Evolutionary conservation across 495 filamentous ascomycete genomes (phyloP).

Genomic region (Penicillium macrosclerotiorum): DNA sequence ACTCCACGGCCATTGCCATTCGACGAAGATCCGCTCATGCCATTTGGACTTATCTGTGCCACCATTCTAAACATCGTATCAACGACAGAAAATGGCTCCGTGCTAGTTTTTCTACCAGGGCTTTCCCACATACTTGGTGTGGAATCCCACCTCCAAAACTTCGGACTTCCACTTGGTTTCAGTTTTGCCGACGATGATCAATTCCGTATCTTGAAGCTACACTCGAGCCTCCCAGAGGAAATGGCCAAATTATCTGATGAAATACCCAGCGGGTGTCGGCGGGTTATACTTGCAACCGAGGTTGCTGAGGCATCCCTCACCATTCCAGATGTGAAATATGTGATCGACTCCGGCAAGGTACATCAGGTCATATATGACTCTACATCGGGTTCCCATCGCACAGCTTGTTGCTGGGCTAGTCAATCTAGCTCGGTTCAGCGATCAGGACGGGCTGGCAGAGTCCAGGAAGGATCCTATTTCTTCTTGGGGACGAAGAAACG

Average conservation of each 20-base stretch:
- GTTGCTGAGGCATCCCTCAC: constrained; percentile 62
- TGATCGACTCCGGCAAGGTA: constrained; percentile 55
- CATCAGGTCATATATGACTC: constrained; percentile 52
- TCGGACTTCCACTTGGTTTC: constrained; percentile 26
- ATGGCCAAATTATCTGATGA: constrained; percentile 47
- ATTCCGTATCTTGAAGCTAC: constrained; percentile 51
- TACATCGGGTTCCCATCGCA: constrained; percentile 37
- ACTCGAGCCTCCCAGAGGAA: constrained; percentile 46
- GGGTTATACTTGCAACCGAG: constrained; percentile 59
- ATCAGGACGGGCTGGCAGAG: constrained; percentile 58
- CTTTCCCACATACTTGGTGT: constrained; percentile 43
- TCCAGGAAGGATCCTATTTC: constrained; percentile 58
- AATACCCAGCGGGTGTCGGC: constrained; percentile 48
- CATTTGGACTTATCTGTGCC: constrained; percentile 44
- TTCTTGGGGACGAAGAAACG: constrained; percentile 52
- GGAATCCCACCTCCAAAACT: background rate
- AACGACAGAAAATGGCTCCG: constrained; percentile 49
- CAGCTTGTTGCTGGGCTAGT: constrained; percentile 53
- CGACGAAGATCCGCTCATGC: constrained; percentile 46
- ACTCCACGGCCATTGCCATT: background rate
- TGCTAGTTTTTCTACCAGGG: constrained; percentile 60
- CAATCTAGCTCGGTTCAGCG: constrained; percentile 55
- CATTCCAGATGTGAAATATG: constrained; percentile 56
- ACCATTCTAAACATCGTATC: constrained; percentile 51
- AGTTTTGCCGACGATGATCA: constrained; percentile 42